Percentiles rank a stretch among this genome's conserved stretches.
These are phyloP conservation scores for Mariannaea elegans DNA, from an alignment of 2,329 filamentous ascomycete species.

Conservation along the genomic window DNA sequence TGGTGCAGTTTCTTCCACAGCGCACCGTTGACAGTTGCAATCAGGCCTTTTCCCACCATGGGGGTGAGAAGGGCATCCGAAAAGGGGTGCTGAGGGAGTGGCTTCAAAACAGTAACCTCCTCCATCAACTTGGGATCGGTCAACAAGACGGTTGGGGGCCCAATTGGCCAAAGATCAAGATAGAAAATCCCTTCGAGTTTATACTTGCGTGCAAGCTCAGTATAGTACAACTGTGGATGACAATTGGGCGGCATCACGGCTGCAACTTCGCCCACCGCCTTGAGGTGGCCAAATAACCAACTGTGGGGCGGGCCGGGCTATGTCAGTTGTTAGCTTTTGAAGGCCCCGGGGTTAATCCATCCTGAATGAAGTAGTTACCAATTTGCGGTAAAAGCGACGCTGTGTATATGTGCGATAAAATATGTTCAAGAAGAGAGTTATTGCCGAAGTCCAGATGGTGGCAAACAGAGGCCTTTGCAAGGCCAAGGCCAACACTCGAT, in stretches of 20 bases:
- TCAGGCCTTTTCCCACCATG: constrained; percentile 2
- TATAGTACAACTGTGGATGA: constrained; percentile 21
- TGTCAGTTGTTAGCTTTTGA: neutral
- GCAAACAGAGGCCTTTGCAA: neutral
- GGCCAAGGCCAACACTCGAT: neutral
- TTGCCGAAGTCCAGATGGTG: neutral
- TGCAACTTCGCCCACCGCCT: constrained; percentile 9
- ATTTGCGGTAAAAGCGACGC: constrained; percentile 19
- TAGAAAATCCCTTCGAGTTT: constrained; percentile 22
- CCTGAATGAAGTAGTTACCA: constrained; percentile 2
- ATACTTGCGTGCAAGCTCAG: constrained; percentile 17
- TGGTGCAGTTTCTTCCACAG: constrained; percentile 13
- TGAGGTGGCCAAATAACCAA: constrained; percentile 24
- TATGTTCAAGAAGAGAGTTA: neutral
- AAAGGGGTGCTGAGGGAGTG: constrained; percentile 10
- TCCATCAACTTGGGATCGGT: constrained; percentile 15
- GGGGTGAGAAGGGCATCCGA: neutral
- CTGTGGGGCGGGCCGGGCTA: constrained; percentile 25
- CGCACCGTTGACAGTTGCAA: neutral
- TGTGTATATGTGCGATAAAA: constrained; percentile 8
- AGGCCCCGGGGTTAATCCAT: neutral
- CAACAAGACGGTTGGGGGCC: neutral
- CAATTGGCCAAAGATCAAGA: constrained; percentile 24
- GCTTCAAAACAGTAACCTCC: neutral
- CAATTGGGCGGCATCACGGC: constrained; percentile 17